Percentiles rank a stretch among this genome's conserved stretches.
Evolutionary conservation across 306 rosid species (phyloP).

Genomic region (Acacia melanoxylon): DNA sequence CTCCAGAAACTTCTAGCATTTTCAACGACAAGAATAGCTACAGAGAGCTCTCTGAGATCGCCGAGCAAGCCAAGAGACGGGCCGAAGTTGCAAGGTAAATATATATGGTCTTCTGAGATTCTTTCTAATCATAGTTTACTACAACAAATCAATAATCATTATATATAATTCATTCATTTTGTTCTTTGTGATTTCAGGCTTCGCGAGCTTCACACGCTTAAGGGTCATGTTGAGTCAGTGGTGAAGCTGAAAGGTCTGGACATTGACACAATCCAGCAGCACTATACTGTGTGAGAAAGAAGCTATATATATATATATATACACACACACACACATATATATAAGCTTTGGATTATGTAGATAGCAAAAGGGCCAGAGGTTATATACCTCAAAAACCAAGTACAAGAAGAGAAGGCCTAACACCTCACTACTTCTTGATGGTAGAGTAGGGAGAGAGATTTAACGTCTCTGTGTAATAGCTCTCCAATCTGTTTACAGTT

Average conservation of each 20-base stretch:
- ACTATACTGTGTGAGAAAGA: slow-evolving; percentile 75
- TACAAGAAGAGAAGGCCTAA: slow-evolving; percentile 40
- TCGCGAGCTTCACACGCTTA: slow-evolving; percentile 94
- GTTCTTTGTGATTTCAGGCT: slow-evolving; percentile 50
- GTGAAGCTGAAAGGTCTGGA: slow-evolving; percentile 96
- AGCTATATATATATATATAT: background rate
- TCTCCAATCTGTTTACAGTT: slow-evolving; percentile 30
- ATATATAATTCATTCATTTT: background rate
- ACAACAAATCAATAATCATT: background rate
- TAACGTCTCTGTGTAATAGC: slow-evolving; percentile 40
- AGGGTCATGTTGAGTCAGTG: slow-evolving; percentile 98
- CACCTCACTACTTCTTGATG: slow-evolving; percentile 13
- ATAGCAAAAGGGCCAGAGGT: slow-evolving; percentile 29
- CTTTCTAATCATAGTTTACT: background rate
- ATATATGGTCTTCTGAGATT: slow-evolving; percentile 5
- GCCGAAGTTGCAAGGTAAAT: slow-evolving; percentile 96
- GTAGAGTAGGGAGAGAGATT: slow-evolving; percentile 38
- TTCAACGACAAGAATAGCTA: slow-evolving; percentile 82
- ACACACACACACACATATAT: background rate
- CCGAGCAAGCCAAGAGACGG: slow-evolving; percentile 96
- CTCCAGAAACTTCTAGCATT: slow-evolving; percentile 60
- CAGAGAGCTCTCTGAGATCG: slow-evolving; percentile 93
- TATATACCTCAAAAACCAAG: background rate
- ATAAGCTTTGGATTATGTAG: slow-evolving; percentile 19
- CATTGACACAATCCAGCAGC: slow-evolving; percentile 92